Conservation (phyloP, 306 rosid genomes). For the Abrus precatorius region DNA sequence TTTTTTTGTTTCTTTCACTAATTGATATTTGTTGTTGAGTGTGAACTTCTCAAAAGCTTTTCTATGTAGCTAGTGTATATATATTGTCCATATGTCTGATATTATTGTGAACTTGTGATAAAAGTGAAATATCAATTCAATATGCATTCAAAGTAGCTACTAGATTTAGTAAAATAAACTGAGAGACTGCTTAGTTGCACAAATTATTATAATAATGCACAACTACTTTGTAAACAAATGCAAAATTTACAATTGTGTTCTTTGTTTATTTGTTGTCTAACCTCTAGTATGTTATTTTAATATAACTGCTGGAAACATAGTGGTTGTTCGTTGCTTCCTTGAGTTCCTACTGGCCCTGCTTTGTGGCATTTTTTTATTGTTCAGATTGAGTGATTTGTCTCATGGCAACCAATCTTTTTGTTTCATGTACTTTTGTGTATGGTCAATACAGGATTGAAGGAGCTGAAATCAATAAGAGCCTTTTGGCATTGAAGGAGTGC, state of each 20-base stretch:
- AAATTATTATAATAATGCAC: not conserved
- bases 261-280: not conserved
- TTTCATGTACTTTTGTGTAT: constrained; percentile 22
- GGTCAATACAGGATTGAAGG: constrained; percentile 82
- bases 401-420: constrained; percentile 3
- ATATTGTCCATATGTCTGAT: not conserved
- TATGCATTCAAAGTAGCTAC: not conserved
- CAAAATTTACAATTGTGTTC: not conserved
- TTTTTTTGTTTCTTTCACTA: constrained; percentile 19
- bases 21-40: constrained; percentile 9
- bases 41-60: not conserved
- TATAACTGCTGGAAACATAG: not conserved
- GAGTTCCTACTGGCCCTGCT: constrained; percentile 23
- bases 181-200: not conserved
- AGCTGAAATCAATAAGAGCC: constrained; percentile 97
- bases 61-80: constrained; percentile 6
- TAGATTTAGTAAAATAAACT: constrained; percentile 5
- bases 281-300: constrained; percentile 16
- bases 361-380: constrained; percentile 7
- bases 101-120: constrained; percentile 1
- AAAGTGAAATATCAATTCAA: not conserved
- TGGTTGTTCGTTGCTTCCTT: not conserved
- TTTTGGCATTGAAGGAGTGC: constrained; percentile 97
- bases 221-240: not conserved
- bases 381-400: constrained; percentile 2